Evolutionary conservation across 2,329 filamentous ascomycete species (phyloP).

Genomic region (Daldinia eschscholtzii): DNA sequence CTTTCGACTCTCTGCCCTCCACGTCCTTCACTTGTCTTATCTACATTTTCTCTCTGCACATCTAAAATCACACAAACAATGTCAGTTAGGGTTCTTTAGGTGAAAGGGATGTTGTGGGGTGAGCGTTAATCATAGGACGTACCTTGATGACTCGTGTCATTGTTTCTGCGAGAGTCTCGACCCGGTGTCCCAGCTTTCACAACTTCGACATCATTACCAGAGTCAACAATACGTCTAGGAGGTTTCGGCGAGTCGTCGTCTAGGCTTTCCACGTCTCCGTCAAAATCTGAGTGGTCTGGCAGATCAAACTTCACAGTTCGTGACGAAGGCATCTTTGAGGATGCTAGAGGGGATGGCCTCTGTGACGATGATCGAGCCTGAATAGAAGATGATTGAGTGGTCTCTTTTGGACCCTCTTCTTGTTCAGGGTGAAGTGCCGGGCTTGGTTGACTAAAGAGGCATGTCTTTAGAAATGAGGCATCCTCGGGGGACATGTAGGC

Average conservation of each 20-base stretch:
- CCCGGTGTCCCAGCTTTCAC: no score
- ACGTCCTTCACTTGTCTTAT: neutral
- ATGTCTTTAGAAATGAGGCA: conserved; percentile 5
- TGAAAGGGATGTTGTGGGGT: neutral
- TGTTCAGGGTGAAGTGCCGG: neutral
- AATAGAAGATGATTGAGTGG: neutral
- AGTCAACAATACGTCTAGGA: neutral
- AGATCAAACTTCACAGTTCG: conserved; percentile 5
- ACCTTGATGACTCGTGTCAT: conserved; percentile 9
- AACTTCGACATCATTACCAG: neutral
- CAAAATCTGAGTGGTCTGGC: neutral
- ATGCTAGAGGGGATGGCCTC: neutral
- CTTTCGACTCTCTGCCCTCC: neutral
- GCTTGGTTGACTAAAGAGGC: conserved; percentile 2
- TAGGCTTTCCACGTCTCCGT: conserved; percentile 2
- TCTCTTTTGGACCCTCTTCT: neutral
- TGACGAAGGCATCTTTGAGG: neutral
- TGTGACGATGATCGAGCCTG: neutral
- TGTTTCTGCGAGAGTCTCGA: neutral
- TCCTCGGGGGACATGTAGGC: neutral
- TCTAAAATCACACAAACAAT: neutral
- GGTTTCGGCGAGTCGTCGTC: neutral
- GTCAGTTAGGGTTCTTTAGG: neutral
- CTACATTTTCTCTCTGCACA: neutral
- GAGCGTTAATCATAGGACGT: neutral